Percentiles rank a stretch among this genome's conserved stretches.
These are phyloP conservation scores for Besnoitia besnoiti DNA, from an alignment of 169 alveolate species.

Conservation along the genomic window DNA sequence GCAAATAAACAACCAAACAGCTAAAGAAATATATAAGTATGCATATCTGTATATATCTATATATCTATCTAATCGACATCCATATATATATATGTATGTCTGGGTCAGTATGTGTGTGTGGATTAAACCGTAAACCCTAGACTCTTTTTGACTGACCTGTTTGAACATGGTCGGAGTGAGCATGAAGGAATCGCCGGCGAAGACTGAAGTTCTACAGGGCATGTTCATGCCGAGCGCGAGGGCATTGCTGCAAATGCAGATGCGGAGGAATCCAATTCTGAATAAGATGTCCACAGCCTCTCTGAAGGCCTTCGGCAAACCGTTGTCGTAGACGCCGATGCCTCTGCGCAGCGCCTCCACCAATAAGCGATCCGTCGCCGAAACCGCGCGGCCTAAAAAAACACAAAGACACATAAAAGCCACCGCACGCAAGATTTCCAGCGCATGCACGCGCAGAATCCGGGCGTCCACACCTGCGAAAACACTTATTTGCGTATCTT, in stretches of 20 bases:
- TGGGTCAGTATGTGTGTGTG: too few species aligned
- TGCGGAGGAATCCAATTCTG: slow-evolving; percentile 81
- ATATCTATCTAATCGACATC: too few species aligned
- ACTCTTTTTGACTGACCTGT: slow-evolving; percentile 67
- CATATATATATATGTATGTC: too few species aligned
- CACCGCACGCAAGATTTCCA: too few species aligned
- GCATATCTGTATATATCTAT: not conserved
- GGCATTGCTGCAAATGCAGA: slow-evolving; percentile 87
- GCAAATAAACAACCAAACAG: not conserved
- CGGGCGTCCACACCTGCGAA: too few species aligned
- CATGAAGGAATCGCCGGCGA: slow-evolving; percentile 85
- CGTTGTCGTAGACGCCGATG: slow-evolving; percentile 92
- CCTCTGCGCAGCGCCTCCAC: slow-evolving; percentile 89
- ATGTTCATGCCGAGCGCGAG: slow-evolving; percentile 92
- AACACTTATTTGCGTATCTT: too few species aligned
- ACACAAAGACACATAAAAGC: not conserved
- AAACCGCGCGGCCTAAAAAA: not conserved
- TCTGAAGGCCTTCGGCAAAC: slow-evolving; percentile 67
- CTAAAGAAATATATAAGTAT: not conserved
- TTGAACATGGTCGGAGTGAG: slow-evolving; percentile 86
- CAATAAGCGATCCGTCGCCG: slow-evolving; percentile 19
- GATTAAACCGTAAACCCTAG: too few species aligned
- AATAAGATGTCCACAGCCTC: slow-evolving; percentile 82
- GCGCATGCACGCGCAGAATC: too few species aligned
- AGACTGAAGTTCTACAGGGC: slow-evolving; percentile 89